Evolutionary conservation across 305 asterid species (phyloP).

Genomic region (Nicotiana rustica): DNA sequence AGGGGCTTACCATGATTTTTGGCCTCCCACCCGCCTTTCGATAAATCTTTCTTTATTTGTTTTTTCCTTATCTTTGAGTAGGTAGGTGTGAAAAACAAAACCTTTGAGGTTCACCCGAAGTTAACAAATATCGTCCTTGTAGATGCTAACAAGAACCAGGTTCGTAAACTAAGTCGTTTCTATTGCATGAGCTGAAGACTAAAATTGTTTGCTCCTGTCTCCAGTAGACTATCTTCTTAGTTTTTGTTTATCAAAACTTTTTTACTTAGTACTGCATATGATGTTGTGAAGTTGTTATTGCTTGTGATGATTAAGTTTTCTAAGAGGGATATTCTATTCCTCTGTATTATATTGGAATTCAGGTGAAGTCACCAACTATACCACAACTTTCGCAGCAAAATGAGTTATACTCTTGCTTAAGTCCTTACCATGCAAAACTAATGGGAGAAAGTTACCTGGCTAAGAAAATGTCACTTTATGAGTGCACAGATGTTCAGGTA

Average conservation of each 20-base stretch:
- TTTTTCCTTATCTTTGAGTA: slow-evolving; percentile 48
- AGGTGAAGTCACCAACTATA: slow-evolving; percentile 87
- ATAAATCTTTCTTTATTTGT: background rate
- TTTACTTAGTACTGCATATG: background rate
- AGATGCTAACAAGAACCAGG: slow-evolving; percentile 96
- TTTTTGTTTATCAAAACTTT: slow-evolving; percentile 17
- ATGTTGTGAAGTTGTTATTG: slow-evolving; percentile 6
- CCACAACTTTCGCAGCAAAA: slow-evolving; percentile 85
- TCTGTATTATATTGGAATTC: slow-evolving; percentile 41
- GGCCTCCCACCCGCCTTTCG: too few species aligned
- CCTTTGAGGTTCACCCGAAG: slow-evolving; percentile 87
- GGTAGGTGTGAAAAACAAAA: slow-evolving; percentile 96
- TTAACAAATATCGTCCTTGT: slow-evolving; percentile 75
- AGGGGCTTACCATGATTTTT: too few species aligned
- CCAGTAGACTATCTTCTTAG: slow-evolving; percentile 18
- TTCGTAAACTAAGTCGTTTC: slow-evolving; percentile 39
- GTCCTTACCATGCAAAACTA: slow-evolving; percentile 82
- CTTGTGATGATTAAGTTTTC: slow-evolving; percentile 1
- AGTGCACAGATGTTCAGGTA: slow-evolving; percentile 91
- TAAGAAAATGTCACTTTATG: slow-evolving; percentile 86
- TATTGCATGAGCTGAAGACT: slow-evolving; percentile 15
- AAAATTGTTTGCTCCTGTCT: background rate
- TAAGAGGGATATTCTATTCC: slow-evolving; percentile 28
- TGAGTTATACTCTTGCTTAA: slow-evolving; percentile 72
- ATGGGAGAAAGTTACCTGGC: slow-evolving; percentile 97